Base-by-base conservation (phyloP, 352 stramenopile genomes). In the Pythium angustatum region DNA sequence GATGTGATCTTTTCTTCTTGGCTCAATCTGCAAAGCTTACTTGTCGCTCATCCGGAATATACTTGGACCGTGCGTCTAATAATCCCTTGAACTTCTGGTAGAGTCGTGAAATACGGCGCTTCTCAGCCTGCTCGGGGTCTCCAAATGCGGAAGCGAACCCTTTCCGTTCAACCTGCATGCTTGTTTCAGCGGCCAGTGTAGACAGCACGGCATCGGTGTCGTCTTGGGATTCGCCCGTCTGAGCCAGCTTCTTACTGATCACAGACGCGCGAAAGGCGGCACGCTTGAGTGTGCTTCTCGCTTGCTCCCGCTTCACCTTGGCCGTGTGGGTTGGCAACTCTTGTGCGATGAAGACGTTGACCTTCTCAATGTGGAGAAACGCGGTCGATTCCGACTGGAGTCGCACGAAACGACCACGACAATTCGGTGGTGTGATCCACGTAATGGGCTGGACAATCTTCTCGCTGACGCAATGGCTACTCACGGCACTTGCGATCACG, bases 51-150 rank as follows among this genome's bases (percentile, higher is more conserved):
- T 84, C 66, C 38, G 61, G 38, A 4, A 60, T 34, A 34, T 86
- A 84, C 45, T 77, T 80, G 26, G 72, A 67, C 22, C 79, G 36
- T 7, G 80, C 75, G 10, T 91, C 82, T 5, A 91, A 58, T 24
- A 91, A 62, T 26, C 55, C 72, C 34, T 83, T 85, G 53, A 91
- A 91, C 22, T 79, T 77, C 17, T 69, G 45, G 61, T 89, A 89
- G 5, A 91, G 45, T n/a, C 72, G 79, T n/a, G 82, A 89, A 15
- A 89, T 62, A 0, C 78, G 74, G 30, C 72, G 74, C 68, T 79
- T 87, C 31, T 91, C 79, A 0, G 79, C 72, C 45, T 76, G 67
- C 47, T 87, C 71, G 0, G 79, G 70, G 27, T 89, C 71, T 10
- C 10, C 34, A 40, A 64, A 65, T 6, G 55, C 33, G 1, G 58